phyloP scores from a whole-genome alignment of 208 protist species.

The Phytomonas sp. region DNA sequence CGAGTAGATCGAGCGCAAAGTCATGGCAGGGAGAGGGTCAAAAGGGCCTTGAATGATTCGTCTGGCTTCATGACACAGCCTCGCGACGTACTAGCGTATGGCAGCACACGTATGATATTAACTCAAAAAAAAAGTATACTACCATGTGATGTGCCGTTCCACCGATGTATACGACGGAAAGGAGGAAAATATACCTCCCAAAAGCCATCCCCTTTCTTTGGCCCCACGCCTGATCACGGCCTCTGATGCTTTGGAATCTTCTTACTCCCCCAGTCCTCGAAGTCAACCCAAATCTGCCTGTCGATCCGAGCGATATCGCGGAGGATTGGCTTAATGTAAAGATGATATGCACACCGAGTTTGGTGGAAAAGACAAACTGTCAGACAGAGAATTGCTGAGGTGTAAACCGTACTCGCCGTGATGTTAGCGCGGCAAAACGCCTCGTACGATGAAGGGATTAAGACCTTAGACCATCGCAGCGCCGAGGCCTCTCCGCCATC shows the following conservation, averaged over 20 bases:
- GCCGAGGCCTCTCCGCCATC: background rate
- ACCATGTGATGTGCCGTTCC: background rate
- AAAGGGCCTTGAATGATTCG: background rate
- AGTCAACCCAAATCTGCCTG: conserved; percentile 15
- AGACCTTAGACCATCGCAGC: background rate
- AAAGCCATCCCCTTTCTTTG: background rate
- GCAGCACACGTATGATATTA: background rate
- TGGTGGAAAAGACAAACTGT: conserved; percentile 15
- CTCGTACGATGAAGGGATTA: conserved; percentile 18
- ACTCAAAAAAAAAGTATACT: background rate
- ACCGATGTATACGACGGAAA: background rate
- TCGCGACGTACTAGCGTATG: background rate
- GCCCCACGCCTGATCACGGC: background rate
- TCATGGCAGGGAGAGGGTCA: background rate
- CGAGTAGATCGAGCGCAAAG: background rate
- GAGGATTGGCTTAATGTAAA: conserved; percentile 10
- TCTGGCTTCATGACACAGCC: background rate
- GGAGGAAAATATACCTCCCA: background rate
- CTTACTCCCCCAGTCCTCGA: conserved; percentile 43
- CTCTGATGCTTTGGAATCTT: background rate
- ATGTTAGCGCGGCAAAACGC: conserved; percentile 19
- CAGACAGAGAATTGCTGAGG: conserved; percentile 22
- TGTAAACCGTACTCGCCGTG: conserved; percentile 16
- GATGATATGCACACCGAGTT: conserved; percentile 12
- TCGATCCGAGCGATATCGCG: conserved; percentile 8